Conservation (phyloP, 2,329 filamentous ascomycete genomes). For the Fusarium poae region DNA sequence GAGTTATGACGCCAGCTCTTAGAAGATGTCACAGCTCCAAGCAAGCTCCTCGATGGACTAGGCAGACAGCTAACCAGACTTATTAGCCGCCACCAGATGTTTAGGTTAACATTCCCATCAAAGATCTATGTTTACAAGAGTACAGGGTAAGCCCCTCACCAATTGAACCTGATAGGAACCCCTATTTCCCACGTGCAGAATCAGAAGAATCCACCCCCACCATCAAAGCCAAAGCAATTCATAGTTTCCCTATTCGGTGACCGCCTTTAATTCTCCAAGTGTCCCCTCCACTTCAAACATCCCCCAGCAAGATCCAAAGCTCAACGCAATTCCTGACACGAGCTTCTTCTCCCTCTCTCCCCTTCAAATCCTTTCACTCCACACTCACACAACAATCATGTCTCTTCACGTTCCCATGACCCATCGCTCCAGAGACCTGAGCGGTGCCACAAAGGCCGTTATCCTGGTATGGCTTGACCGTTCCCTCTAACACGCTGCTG, state of each 20-base stretch:
- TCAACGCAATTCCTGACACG: conserved; percentile 25
- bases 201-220: conserved; percentile 23
- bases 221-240: conserved; percentile 13
- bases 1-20: not conserved
- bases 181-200: conserved; percentile 37
- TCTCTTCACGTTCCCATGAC: conserved; percentile 69
- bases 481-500: not conserved
- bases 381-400: conserved; percentile 55
- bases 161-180: conserved; percentile 11
- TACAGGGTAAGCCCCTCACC: conserved; percentile 35
- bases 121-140: not conserved
- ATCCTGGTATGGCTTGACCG: conserved; percentile 76
- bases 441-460: conserved; percentile 88
- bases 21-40: not conserved
- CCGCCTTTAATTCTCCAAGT: conserved; percentile 44
- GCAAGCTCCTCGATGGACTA: not conserved
- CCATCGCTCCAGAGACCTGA: conserved; percentile 63
- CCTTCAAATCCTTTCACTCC: not conserved
- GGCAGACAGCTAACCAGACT: too few species aligned
- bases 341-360: conserved; percentile 16
- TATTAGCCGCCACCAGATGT: not conserved
- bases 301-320: conserved; percentile 24
- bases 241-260: conserved; percentile 41
- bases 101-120: not conserved
- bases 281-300: conserved; percentile 36